phyloP scores from a whole-genome alignment of 2,329 filamentous ascomycete species.

The Aspergillus pseudonomiae region DNA sequence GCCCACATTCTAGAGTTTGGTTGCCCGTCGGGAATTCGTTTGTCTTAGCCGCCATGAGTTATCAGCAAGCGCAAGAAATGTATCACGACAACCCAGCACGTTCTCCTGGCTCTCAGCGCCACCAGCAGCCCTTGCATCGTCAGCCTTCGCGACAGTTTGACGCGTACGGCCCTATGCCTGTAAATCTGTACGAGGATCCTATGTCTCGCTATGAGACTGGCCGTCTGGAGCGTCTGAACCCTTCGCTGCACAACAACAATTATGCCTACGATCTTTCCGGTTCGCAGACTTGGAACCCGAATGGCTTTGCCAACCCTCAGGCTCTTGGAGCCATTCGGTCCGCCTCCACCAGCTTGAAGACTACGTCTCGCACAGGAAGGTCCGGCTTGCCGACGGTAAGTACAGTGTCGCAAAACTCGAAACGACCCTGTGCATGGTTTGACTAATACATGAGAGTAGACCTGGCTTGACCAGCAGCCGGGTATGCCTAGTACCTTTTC shows the following conservation, averaged over 20 bases:
- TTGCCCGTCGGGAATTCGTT: conserved; percentile 28
- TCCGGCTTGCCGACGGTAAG: conserved; percentile 74
- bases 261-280: conserved; percentile 70
- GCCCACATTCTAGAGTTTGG: conserved; percentile 36
- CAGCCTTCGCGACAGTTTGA: conserved; percentile 80
- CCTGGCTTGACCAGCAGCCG: conserved; percentile 64
- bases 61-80: conserved; percentile 48
- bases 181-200: conserved; percentile 73
- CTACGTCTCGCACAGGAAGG: conserved; percentile 53
- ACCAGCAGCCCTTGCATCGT: conserved; percentile 66
- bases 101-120: conserved; percentile 74
- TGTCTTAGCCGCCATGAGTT: conserved; percentile 35
- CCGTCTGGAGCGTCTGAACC: conserved; percentile 60
- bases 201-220: conserved; percentile 60
- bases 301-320: conserved; percentile 68
- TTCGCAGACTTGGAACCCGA: conserved; percentile 81
- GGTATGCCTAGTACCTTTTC: conserved; percentile 51
- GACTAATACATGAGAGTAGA: conserved; percentile 45
- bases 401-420: conserved; percentile 25
- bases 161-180: conserved; percentile 66
- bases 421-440: neutral
- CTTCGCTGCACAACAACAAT: conserved; percentile 59
- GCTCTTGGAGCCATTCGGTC: conserved; percentile 65
- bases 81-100: conserved; percentile 76
- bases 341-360: conserved; percentile 60